phyloP scores from a whole-genome alignment of 805 yeast genomes.

The Starmerella lactis-condensi region DNA sequence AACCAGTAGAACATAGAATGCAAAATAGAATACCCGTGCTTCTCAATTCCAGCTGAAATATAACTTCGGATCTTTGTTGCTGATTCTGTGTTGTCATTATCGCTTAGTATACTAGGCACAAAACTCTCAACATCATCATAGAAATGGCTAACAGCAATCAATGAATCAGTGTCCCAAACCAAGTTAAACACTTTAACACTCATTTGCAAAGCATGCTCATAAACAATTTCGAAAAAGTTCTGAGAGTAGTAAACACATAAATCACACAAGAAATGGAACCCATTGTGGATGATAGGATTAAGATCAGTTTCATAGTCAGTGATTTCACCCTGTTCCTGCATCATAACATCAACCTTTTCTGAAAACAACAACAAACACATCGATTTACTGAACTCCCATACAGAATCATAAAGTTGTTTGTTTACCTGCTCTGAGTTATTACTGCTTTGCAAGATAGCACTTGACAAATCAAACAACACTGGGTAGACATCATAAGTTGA shows the following conservation, averaged over 20 bases:
- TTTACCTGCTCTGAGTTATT: constrained; percentile 8
- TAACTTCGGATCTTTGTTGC: constrained; percentile 17
- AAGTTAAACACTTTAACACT: constrained; percentile 7
- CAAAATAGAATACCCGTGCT: constrained; percentile 41
- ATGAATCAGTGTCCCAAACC: constrained; percentile 47
- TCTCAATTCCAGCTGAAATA: constrained; percentile 26
- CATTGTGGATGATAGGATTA: constrained; percentile 6
- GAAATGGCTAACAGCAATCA: constrained; percentile 51
- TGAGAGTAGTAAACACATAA: constrained; percentile 8
- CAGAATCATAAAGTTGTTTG: constrained; percentile 32
- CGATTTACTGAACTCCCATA: constrained; percentile 78
- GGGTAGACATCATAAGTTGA: constrained; percentile 4
- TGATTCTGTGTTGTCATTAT: constrained; percentile 30
- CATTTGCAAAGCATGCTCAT: constrained; percentile 27
- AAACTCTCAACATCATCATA: constrained; percentile 43
- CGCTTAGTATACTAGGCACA: not conserved
- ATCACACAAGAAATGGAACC: constrained; percentile 15
- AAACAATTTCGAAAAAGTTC: constrained; percentile 7
- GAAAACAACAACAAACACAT: constrained; percentile 52
- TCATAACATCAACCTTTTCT: not conserved
- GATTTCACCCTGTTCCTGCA: constrained; percentile 8
- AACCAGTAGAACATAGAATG: constrained; percentile 45
- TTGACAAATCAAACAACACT: constrained; percentile 11
- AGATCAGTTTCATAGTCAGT: constrained; percentile 7
- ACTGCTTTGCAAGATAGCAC: constrained; percentile 11